Evolutionary conservation across 176 grass and related monocot genomes (phyloP), one percentile per base, ranked within the genome.

Genomic region (Oryza australiensis): DNA sequence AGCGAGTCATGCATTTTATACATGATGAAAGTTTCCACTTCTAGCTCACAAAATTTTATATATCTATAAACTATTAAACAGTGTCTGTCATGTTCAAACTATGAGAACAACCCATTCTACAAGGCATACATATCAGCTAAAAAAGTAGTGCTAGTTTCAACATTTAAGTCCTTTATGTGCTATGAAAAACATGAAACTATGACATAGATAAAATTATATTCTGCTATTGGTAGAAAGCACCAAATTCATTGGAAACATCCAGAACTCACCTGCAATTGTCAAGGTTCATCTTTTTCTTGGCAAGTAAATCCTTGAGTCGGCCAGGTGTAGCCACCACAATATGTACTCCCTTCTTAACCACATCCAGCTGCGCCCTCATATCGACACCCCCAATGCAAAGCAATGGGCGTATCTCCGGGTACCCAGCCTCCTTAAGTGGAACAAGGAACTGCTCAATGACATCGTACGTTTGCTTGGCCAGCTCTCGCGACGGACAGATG

Each of bases 261-360:
- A 22, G 48, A 57, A 63, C 62, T 46, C 20, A 93, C 95, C 96
- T 93, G 93, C 96, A 98, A 49, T 95, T 98, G 26, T 95, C 89
- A 6, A 98, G 92, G 72, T 98, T 98, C 93, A 95, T 95, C 85
- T 93, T 95, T 72, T 95, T 98, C 85, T 95, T 98, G 16, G 96
- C 89, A 24, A 98, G 93, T 65, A 98, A 74, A 80, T 98, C 96
- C 78, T 98, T 98, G 20, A 98, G 87, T 1, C 96, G 79, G 42
- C 96, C 96, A 45, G 96, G 96, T 0, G 89, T 98, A 12, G 96
- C 91, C 23, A 98, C 96, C 23, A 93, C 90, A 43, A 98, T 95
- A 76, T 98, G 96, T 7, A 95, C 90, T 0, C 93, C 96, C 78
- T 95, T 95, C 76, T 92, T 95, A 20, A 98, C 74, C 40, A 93